A percentile compares a stretch with the other conserved stretches of the same genome.
These are phyloP conservation scores for Kentomonas sorsogonicus DNA, from an alignment of 208 protist genomes.

Conservation along the genomic window DNA sequence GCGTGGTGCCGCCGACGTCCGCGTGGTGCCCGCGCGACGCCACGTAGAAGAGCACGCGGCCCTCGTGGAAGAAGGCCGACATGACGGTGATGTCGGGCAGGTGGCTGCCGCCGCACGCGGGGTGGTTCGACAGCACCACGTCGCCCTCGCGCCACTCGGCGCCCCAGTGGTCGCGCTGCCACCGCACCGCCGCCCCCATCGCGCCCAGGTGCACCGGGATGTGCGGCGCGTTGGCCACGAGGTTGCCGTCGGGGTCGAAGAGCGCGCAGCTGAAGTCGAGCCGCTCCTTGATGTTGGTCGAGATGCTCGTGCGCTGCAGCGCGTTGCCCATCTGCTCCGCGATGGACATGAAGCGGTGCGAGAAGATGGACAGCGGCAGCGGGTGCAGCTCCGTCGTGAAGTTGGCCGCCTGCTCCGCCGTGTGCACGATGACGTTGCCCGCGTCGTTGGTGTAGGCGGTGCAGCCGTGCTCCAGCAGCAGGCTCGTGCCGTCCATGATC, in stretches of 20 bases:
- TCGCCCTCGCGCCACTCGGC: constrained; percentile 83
- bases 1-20: constrained; percentile 94
- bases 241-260: constrained; percentile 87
- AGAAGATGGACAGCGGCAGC: constrained; percentile 91
- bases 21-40: constrained; percentile 94
- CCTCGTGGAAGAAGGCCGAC: constrained; percentile 71
- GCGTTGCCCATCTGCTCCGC: constrained; percentile 96
- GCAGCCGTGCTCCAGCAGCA: constrained; percentile 84
- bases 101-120: constrained; percentile 91
- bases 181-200: constrained; percentile 90
- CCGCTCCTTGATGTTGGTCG: constrained; percentile 95
- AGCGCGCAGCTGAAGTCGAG: constrained; percentile 89
- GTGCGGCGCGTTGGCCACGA: constrained; percentile 96
- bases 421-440: constrained; percentile 80
- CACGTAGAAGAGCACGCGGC: constrained; percentile 87
- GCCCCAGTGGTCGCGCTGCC: constrained; percentile 59
- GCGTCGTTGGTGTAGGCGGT: constrained; percentile 65
- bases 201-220: constrained; percentile 95
- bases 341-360: constrained; percentile 96
- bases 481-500: constrained; percentile 85
- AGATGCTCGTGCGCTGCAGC: constrained; percentile 93
- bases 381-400: constrained; percentile 53
- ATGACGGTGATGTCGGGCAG: constrained; percentile 97
- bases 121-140: constrained; percentile 93
- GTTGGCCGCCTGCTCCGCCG: constrained; percentile 29